Conservation (phyloP, 345 rosid genomes). For the Hevea brasiliensis region DNA sequence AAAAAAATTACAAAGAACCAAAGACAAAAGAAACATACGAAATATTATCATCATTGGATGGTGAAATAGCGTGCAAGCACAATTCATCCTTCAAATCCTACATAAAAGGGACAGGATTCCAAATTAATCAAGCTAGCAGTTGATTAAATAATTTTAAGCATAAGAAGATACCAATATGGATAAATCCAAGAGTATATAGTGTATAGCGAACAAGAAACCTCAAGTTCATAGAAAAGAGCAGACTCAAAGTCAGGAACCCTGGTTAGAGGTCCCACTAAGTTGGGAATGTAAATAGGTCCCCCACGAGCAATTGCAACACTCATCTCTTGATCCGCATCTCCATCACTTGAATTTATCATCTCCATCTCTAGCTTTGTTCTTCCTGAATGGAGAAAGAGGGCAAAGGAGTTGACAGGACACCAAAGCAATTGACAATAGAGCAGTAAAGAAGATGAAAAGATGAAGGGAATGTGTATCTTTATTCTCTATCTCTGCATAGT, state of each 20-base stretch:
- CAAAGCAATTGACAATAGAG: too few relatives aligned
- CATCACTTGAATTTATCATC: neutral
- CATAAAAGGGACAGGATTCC: too few relatives aligned
- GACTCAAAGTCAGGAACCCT: conserved; percentile 45
- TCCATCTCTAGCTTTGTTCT: neutral
- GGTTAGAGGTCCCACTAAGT: conserved; percentile 47
- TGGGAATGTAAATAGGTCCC: conserved; percentile 50
- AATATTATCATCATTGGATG: conserved; percentile 24
- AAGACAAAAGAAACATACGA: conserved; percentile 37
- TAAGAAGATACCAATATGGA: neutral
- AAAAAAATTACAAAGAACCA: too few relatives aligned
- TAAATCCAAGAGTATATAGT: too few relatives aligned
- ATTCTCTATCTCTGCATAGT: too few relatives aligned
- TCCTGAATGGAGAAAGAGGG: too few relatives aligned
- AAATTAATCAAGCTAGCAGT: neutral
- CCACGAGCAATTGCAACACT: conserved; percentile 41
- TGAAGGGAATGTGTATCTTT: too few relatives aligned
- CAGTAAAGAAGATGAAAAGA: too few relatives aligned
- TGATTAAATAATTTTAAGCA: too few relatives aligned
- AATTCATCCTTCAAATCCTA: conserved; percentile 43
- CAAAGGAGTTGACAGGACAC: too few relatives aligned
- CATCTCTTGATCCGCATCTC: neutral
- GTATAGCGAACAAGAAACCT: conserved; percentile 25
- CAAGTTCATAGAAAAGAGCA: conserved; percentile 34
- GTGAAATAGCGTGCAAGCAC: conserved; percentile 19